Conservation (phyloP, 805 yeast genomes). For the Yamadazyma ubonensis region DNA sequence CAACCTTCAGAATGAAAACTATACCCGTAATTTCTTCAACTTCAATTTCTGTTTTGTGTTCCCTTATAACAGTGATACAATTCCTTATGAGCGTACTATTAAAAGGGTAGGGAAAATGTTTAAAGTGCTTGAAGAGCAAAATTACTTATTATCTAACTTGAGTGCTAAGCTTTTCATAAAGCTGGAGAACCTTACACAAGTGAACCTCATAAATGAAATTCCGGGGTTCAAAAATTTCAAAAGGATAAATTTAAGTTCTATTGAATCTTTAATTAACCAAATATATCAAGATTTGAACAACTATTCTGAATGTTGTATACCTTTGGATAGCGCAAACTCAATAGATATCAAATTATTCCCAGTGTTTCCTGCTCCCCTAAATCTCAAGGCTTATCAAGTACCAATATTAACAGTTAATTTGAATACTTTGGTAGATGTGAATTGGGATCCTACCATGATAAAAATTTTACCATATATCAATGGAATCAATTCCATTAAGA, state of each 20-base stretch:
- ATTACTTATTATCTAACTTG: slow-evolving; percentile 61
- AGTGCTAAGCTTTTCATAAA: slow-evolving; percentile 44
- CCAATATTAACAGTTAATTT: slow-evolving; percentile 87
- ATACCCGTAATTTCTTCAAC: slow-evolving; percentile 87
- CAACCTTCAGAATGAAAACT: slow-evolving; percentile 66
- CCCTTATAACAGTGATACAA: slow-evolving; percentile 73
- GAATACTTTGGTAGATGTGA: slow-evolving; percentile 71
- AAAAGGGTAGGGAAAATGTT: slow-evolving; percentile 85
- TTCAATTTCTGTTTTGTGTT: slow-evolving; percentile 94
- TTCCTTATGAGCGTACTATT: slow-evolving; percentile 84
- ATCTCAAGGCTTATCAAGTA: slow-evolving; percentile 76
- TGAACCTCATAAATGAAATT: slow-evolving; percentile 15
- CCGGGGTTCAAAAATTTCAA: slow-evolving; percentile 39
- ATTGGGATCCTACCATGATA: slow-evolving; percentile 97
- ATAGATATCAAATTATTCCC: slow-evolving; percentile 95
- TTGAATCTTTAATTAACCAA: slow-evolving; percentile 81
- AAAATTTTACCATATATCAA: slow-evolving; percentile 82
- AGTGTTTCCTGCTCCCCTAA: slow-evolving; percentile 75
- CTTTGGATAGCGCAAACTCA: slow-evolving; percentile 84
- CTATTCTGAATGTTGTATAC: slow-evolving; percentile 94
- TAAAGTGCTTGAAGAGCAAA: slow-evolving; percentile 86
- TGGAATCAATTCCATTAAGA: slow-evolving; percentile 80
- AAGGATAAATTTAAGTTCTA: slow-evolving; percentile 38
- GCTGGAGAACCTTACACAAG: slow-evolving; percentile 13
- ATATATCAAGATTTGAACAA: slow-evolving; percentile 92